Conservation (phyloP, 352 stramenopile species). For the Phytophthora capsici region DNA sequence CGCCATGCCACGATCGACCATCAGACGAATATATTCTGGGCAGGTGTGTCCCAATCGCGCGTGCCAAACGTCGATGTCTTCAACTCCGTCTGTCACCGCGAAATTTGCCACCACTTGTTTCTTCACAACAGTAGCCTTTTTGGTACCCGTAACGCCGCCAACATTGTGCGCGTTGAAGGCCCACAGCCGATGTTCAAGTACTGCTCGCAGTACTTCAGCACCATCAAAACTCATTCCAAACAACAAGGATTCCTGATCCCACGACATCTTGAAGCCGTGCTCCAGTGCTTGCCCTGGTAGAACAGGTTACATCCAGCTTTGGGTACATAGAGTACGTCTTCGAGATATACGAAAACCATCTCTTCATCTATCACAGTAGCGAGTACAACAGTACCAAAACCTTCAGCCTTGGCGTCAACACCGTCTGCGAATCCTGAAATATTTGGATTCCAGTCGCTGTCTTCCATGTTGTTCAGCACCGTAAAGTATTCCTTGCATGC, state of each 20-base stretch:
- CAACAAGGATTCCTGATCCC: not conserved
- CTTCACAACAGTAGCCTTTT: not conserved
- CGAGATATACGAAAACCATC: conserved; percentile 11
- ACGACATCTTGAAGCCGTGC: conserved; percentile 20
- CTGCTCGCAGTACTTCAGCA: conserved; percentile 12
- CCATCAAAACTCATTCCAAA: conserved; percentile 16
- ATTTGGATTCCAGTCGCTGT: too few relatives aligned
- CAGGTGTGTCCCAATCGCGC: conserved; percentile 2
- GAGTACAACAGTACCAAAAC: conserved; percentile 17
- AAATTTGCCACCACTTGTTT: conserved; percentile 16
- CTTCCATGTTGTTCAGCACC: too few relatives aligned
- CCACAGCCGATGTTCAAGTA: not conserved
- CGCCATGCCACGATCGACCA: conserved; percentile 13
- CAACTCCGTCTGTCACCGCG: conserved; percentile 7
- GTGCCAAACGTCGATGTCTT: conserved; percentile 13
- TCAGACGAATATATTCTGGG: conserved; percentile 15
- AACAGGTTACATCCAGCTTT: conserved; percentile 23
- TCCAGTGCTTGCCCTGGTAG: conserved; percentile 9
- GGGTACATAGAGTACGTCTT: conserved; percentile 20
- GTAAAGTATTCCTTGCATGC: too few relatives aligned
- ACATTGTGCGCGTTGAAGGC: conserved; percentile 17
- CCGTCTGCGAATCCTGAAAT: too few relatives aligned
- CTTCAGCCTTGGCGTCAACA: conserved; percentile 9
- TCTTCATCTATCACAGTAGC: conserved; percentile 12
- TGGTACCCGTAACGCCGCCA: not conserved